A percentile compares a stretch with the other conserved stretches of the same genome.
These are phyloP conservation scores for Claviceps arundinis DNA, from an alignment of 2,329 filamentous ascomycete species.

Conservation along the genomic window DNA sequence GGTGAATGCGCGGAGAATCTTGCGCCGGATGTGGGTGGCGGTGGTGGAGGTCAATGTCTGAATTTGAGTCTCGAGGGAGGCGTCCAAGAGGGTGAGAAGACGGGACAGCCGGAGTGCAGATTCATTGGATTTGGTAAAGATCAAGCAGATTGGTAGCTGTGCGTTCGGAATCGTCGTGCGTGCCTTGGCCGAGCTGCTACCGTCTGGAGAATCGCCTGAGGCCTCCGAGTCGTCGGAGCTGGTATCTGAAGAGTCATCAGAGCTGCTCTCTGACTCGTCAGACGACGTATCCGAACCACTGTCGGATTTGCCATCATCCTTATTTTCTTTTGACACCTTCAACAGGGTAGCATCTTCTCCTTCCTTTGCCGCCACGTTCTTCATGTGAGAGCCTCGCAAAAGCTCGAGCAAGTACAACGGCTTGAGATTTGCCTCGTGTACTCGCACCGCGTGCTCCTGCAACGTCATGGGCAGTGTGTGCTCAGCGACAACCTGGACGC, in stretches of 20 bases:
- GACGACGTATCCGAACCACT: conserved; percentile 6
- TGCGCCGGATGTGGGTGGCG: conserved; percentile 55
- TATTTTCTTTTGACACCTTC: background rate
- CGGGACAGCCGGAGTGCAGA: conserved; percentile 75
- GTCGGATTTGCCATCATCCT: background rate
- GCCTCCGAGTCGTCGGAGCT: conserved; percentile 20
- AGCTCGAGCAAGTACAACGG: conserved; percentile 77
- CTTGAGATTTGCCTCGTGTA: conserved; percentile 58
- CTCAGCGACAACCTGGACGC: conserved; percentile 30
- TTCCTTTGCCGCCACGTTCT: conserved; percentile 8
- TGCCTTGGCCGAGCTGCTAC: no score
- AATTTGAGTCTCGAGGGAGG: conserved; percentile 40
- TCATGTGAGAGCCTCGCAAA: conserved; percentile 43
- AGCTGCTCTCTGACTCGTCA: conserved; percentile 13
- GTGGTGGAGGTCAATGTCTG: conserved; percentile 67
- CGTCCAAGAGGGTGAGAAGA: conserved; percentile 56
- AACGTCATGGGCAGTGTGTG: conserved; percentile 49
- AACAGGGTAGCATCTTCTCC: background rate
- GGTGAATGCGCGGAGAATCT: conserved; percentile 54
- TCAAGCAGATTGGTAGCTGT: conserved; percentile 41
- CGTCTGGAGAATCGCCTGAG: conserved; percentile 12
- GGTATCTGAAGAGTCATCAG: conserved; percentile 21
- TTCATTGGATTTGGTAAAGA: conserved; percentile 89
- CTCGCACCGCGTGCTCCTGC: conserved; percentile 52
- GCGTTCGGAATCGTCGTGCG: conserved; percentile 6